Conservation (phyloP, 1,284 basidiomycete species). For the Tilletia setariae region DNA sequence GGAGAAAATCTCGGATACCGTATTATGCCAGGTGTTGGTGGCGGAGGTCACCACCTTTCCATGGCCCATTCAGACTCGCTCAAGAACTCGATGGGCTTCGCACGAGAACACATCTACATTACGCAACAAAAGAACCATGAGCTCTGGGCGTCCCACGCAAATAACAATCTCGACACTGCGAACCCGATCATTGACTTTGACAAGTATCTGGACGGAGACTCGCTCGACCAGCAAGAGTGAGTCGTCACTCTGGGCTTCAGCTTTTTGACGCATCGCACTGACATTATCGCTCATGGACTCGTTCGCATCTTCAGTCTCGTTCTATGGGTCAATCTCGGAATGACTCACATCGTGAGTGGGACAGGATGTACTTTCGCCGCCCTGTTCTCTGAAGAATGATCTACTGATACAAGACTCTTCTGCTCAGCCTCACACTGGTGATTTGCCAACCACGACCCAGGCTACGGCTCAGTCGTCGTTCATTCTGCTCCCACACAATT, state of each 20-base stretch:
- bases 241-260: background rate
- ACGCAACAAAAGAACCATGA: constrained; percentile 37
- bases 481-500: constrained; percentile 16
- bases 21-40: constrained; percentile 42
- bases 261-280: too few species aligned
- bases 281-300: too few species aligned
- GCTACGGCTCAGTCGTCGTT: constrained; percentile 12
- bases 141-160: constrained; percentile 17
- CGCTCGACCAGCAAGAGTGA: constrained; percentile 51
- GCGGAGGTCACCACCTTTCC: constrained; percentile 32
- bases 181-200: constrained; percentile 45
- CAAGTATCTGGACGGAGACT: constrained; percentile 52
- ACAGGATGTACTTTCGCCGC: background rate
- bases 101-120: constrained; percentile 42
- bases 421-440: constrained; percentile 26
- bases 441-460: constrained; percentile 31
- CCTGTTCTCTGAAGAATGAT: background rate
- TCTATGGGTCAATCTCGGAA: constrained; percentile 42
- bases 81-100: constrained; percentile 41
- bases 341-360: constrained; percentile 26
- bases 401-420: background rate
- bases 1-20: constrained; percentile 54
- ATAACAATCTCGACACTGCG: constrained; percentile 28
- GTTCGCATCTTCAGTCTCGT: too few species aligned
- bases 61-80: constrained; percentile 51